Evolutionary conservation across 192 early-diverging fungal species (phyloP), one percentile per base, ranked within the genome.

Genomic region (Chytriomyces hyalinus): DNA sequence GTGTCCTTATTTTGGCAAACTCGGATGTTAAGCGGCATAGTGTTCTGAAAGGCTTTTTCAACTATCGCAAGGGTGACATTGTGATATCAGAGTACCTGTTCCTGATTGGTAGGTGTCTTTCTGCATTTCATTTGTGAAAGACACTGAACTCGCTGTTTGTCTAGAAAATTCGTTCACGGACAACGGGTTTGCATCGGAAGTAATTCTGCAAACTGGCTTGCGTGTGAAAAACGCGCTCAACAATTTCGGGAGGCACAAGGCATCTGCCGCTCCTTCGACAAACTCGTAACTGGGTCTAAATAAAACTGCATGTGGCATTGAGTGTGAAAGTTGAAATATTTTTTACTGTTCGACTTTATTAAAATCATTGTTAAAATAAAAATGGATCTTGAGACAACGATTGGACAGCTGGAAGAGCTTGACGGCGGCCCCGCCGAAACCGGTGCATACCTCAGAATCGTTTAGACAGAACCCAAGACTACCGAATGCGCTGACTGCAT

Each of bases 191-290:
- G 72, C 72, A 6, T 63, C 60, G 6, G 72, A 73, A 47, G 61
- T 73, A 46, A 47, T 73, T 10, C 49, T 73, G 43, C 72, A 73
- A 9, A 74, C 49, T 63, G 72, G 72, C 0, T 28, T 73, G 6
- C 60, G 72, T 4, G 61, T 73, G 22, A 73, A 73, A 36, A 36
- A 73, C 28, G 72, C 72, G 2, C 49, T 73, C 5, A 73, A 63
- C 49, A 47, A 45, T 13, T 70, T 20, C 20, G 68, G 26, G 44
- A 15, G 47, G 13, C 13, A n/a, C 15, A 57, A 57, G 20, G 53
- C 53, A 57, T 13, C 53, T 36, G 36, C 36, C 36, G 36, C 36
- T 36, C 36, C 36, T 36, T 36, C 36, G 36, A 36, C 36, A 36
- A 36, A 36, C 4, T 36, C 2, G 36, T 36, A 36, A 36, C 36